Conservation (phyloP, 805 yeast species). For the Metschnikowia bowlesiae region DNA sequence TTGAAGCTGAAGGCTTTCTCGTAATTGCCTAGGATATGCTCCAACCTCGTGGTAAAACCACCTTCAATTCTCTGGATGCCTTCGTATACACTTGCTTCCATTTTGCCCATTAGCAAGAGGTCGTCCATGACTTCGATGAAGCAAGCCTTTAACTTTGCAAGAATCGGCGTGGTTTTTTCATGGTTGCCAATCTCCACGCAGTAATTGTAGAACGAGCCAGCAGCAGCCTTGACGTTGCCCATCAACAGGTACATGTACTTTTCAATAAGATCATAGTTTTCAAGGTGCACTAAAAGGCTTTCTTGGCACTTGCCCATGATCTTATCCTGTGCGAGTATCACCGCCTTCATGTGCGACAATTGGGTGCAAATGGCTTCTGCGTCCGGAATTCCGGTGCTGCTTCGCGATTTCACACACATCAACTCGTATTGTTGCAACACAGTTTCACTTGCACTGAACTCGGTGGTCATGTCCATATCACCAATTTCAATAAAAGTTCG, state of each 20-base stretch:
- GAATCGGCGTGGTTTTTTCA: neutral
- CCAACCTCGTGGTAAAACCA: neutral
- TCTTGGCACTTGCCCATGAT: neutral
- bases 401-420: neutral
- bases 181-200: neutral
- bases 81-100: neutral
- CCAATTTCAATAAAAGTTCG: neutral
- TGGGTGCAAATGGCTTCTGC: slow-evolving; percentile 2
- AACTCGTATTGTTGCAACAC: slow-evolving; percentile 1
- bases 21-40: neutral
- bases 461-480: neutral
- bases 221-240: neutral
- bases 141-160: neutral
- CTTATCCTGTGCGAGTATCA: neutral
- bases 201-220: neutral
- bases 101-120: neutral
- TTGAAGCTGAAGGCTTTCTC: slow-evolving; percentile 2
- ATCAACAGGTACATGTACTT: neutral
- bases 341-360: neutral
- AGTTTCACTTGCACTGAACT: neutral
- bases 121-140: neutral
- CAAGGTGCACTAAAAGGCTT: neutral
- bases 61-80: neutral
- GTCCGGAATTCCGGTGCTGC: neutral
- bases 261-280: neutral